Base-by-base conservation (phyloP, 73 alveolate species). In the Paramecium tetraurelia region DNA sequence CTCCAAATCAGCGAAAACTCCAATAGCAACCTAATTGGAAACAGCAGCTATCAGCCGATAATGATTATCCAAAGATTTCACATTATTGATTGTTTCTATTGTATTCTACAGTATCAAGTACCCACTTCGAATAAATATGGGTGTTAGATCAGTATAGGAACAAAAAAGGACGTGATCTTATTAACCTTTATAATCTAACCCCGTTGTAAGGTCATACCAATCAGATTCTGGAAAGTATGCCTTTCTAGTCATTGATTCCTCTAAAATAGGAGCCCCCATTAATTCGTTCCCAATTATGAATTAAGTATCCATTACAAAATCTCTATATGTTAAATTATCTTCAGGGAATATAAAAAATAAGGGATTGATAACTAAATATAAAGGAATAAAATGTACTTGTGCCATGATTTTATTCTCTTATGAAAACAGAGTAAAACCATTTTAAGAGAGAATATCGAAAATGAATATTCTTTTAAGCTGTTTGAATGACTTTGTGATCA, bases 401-500 rank as follows among this genome's bases (percentile, higher is more conserved):
- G 0, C 98, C 98, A 29, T 46, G 48, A 36, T 68, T 71, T 11
- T 89, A 58, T 29, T 58, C 68, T 72, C 87, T 69, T 22, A 44
- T 14, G 70, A 95, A 72, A 43, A 93, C 95, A 50, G 97, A 80
- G 88, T 97, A 98, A 85, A 93, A 93, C 93, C 97, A 96, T 92
- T 96, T 96, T 59, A 98, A 93, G 58, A 96, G 75, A 58, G 98
- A 77, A 94, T 98, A 98, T 92, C 99, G 92, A 94, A 92, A 85
- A 87, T 92, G 93, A 33, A 97, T 93, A 29, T 98, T 89, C 24
- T 89, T 89, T 46, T 72, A 21, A 6, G 94, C 86, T 6, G 85
- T n/a, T 70, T 40, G 5, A 12, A 44, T 29, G 7, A 89, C 94
- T 44, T 59, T 7, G 7, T 43, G 58, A 18, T 72, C 92, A 40